Evolutionary conservation across 2,329 filamentous ascomycete genomes (phyloP).

Genomic region (Conoideocrella luteorostrata): DNA sequence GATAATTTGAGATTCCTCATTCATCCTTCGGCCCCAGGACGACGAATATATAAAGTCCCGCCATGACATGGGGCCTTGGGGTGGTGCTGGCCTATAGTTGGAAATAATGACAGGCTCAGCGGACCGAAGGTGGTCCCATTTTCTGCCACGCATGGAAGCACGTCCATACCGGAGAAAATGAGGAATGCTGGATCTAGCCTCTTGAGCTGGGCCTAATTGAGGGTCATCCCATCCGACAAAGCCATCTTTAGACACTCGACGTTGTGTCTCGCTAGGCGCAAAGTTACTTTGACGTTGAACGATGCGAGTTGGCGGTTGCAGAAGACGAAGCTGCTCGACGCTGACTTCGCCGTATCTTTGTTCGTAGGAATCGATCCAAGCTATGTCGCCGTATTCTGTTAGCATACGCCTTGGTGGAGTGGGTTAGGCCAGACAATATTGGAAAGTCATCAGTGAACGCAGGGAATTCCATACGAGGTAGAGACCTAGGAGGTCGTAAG

Average conservation of each 20-base stretch:
- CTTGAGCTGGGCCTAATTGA: constrained; percentile 26
- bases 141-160: constrained; percentile 39
- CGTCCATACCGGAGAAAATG: constrained; percentile 42
- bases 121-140: constrained; percentile 55
- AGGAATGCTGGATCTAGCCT: constrained; percentile 32
- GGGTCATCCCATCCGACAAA: constrained; percentile 37
- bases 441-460: constrained; percentile 2
- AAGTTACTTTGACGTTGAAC: constrained; percentile 36
- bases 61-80: constrained; percentile 42
- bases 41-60: constrained; percentile 48
- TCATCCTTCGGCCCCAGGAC: constrained; percentile 39
- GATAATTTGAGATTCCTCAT: constrained; percentile 44
- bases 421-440: constrained; percentile 10
- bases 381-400: constrained; percentile 38
- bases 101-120: constrained; percentile 54
- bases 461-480: constrained; percentile 19
- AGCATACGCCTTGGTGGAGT: too few species aligned
- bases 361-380: constrained; percentile 46
- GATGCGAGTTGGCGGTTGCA: constrained; percentile 32
- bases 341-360: constrained; percentile 30
- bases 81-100: constrained; percentile 34
- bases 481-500: constrained; percentile 20
- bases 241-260: constrained; percentile 42
- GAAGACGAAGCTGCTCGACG: constrained; percentile 32
- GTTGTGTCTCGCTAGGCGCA: constrained; percentile 29